Conservation (phyloP, 164 flowering plant genomes). For the Chloranthus sessilifolius region DNA sequence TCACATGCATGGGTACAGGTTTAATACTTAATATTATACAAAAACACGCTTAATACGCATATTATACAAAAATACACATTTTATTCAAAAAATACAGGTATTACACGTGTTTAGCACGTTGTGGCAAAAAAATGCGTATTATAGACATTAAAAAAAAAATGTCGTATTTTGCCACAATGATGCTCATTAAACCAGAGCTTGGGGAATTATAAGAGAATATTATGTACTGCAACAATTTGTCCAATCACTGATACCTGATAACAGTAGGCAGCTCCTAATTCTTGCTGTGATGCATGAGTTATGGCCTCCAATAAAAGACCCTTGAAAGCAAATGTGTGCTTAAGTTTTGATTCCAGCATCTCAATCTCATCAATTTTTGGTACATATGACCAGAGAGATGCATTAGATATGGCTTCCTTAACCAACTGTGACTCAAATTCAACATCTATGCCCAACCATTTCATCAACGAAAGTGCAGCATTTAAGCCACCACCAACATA, state of each 20-base stretch:
- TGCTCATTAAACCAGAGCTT: no score
- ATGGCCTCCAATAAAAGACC: slow-evolving; percentile 81
- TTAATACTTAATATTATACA: no score
- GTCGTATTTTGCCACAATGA: no score
- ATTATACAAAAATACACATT: no score
- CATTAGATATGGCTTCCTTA: slow-evolving; percentile 40
- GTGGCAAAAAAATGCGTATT: no score
- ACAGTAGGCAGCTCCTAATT: slow-evolving; percentile 47
- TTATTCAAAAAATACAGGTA: no score
- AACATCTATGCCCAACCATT: slow-evolving; percentile 67
- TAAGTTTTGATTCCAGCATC: slow-evolving; percentile 57
- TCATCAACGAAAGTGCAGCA: slow-evolving; percentile 65
- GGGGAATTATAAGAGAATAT: no score
- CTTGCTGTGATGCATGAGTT: slow-evolving; percentile 71
- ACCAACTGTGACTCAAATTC: slow-evolving; percentile 45
- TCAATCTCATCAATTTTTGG: slow-evolving; percentile 41
- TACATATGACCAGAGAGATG: slow-evolving; percentile 37
- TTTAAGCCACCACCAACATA: slow-evolving; percentile 69
- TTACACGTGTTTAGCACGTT: no score
- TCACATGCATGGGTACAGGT: no score
- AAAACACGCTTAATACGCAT: no score
- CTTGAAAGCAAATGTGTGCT: slow-evolving; percentile 51
- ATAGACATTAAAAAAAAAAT: no score
- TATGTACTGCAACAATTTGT: no score
- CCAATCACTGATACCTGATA: slow-evolving; percentile 88